Evolutionary conservation across 2,329 filamentous ascomycete genomes (phyloP), one percentile per base, ranked within the genome.

Genomic region (Aspergillus texensis): DNA sequence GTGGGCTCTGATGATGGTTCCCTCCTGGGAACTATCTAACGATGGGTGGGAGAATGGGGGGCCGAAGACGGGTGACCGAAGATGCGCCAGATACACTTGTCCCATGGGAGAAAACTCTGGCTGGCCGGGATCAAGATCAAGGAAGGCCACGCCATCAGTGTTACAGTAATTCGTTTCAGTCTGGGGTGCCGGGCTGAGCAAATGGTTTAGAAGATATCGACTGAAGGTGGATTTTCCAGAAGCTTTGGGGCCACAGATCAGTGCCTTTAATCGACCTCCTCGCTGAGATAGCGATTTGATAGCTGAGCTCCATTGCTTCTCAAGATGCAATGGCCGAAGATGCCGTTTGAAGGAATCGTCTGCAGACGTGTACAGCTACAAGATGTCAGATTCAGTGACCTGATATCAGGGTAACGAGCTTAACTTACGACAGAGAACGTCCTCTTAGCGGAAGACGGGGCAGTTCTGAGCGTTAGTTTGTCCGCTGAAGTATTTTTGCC

Each of bases 161-260:
- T 74, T 74, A 55, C 59, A 65, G 53, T 74, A 70, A 24, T 67
- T 68, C 34, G 62, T 71, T 50, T 77, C 75, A 6, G 72, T 65
- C 57, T 75, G 64, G 61, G 74, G 79, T 4, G 75, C 73, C 26
- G 76, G 74, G 34, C 77, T 80, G 21, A 87, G 77, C 34, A 86
- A 78, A 61, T 84, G 81, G 68, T 89, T 89, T 21, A 83, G 70
- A 6, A 89, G 74, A 61, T 85, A 79, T 57, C 84, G 83, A 62
- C 82, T 81, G 67, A 89, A 86, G 0, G 85, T 88, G 10, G 86
- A 88, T 71, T 89, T 88, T 28, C 87, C 87, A 28, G 85, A 82
- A 0, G 79, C 81, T 65, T 87, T 84, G 9, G 83, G 79, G 6
- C 87, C 87, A 60, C 84, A 83, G 8, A 87, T 74, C 57, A 88